These are phyloP conservation scores for Podila verticillata DNA, from an alignment of 192 early-diverging fungal species.

Conservation along the genomic window DNA sequence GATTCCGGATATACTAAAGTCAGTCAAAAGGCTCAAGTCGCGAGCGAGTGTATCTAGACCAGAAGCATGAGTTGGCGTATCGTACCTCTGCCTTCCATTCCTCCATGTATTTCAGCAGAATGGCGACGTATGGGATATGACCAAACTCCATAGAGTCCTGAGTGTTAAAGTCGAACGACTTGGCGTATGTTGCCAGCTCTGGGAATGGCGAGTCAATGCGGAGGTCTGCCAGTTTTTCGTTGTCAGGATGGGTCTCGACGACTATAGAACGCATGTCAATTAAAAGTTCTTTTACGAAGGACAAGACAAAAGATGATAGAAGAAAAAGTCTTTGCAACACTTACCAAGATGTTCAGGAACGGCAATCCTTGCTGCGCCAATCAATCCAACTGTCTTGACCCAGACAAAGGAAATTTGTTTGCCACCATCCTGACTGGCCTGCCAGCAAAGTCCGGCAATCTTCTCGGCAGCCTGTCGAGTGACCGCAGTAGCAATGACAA, in stretches of 20 bases:
- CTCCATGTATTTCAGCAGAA: conserved; percentile 82
- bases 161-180: conserved; percentile 72
- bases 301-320: conserved; percentile 6
- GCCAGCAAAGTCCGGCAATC: conserved; percentile 72
- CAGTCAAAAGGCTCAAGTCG: not conserved
- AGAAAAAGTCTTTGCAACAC: conserved; percentile 20
- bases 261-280: conserved; percentile 59
- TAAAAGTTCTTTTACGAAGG: conserved; percentile 6
- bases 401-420: conserved; percentile 74
- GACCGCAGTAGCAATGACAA: conserved; percentile 82
- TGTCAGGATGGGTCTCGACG: conserved; percentile 90
- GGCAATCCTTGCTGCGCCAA: conserved; percentile 76
- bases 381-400: conserved; percentile 77
- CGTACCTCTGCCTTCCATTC: conserved; percentile 75
- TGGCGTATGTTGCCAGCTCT: conserved; percentile 67
- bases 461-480: conserved; percentile 60
- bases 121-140: conserved; percentile 88
- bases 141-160: conserved; percentile 75
- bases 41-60: not conserved
- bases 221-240: conserved; percentile 68
- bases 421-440: conserved; percentile 23
- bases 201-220: conserved; percentile 87
- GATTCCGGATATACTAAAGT: no score
- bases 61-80: not conserved
- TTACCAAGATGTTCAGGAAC: conserved; percentile 84